Evolutionary conservation across 2,329 filamentous ascomycete genomes (phyloP).

Genomic region (Fusarium albidum): DNA sequence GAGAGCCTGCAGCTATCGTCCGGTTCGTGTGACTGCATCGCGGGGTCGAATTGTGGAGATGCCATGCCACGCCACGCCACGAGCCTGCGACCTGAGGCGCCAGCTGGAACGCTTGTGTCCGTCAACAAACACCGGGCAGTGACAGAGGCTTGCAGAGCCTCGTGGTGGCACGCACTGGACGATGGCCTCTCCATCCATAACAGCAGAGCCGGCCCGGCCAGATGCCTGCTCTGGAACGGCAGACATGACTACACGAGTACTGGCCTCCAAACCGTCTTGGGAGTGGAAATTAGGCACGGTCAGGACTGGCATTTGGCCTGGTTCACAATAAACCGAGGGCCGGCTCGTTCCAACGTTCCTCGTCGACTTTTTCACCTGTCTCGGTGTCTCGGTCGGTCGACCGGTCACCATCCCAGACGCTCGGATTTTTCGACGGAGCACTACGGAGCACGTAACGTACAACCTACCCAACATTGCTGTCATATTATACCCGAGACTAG

Average conservation of each 20-base stretch:
- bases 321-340: slow-evolving; percentile 10
- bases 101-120: background rate
- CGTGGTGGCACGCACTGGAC: slow-evolving; percentile 15
- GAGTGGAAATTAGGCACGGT: slow-evolving; percentile 15
- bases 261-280: slow-evolving; percentile 1
- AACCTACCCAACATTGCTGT: too few species aligned
- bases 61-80: slow-evolving; percentile 1
- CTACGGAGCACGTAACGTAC: too few species aligned
- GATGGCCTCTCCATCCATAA: slow-evolving; percentile 10
- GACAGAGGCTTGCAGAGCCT: slow-evolving; percentile 5
- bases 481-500: background rate
- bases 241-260: slow-evolving; percentile 12
- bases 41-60: slow-evolving; percentile 9
- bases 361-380: background rate
- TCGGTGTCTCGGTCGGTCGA: background rate
- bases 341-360: slow-evolving; percentile 25
- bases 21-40: slow-evolving; percentile 1
- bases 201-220: too few species aligned
- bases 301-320: slow-evolving; percentile 32
- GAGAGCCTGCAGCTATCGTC: slow-evolving; percentile 9
- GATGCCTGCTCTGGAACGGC: too few species aligned
- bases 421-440: background rate
- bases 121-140: background rate
- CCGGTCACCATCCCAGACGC: background rate
- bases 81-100: background rate